Percentiles rank a stretch among this genome's conserved stretches.
phyloP scores from a whole-genome alignment of 345 rosid species.

The Acer saccharum region DNA sequence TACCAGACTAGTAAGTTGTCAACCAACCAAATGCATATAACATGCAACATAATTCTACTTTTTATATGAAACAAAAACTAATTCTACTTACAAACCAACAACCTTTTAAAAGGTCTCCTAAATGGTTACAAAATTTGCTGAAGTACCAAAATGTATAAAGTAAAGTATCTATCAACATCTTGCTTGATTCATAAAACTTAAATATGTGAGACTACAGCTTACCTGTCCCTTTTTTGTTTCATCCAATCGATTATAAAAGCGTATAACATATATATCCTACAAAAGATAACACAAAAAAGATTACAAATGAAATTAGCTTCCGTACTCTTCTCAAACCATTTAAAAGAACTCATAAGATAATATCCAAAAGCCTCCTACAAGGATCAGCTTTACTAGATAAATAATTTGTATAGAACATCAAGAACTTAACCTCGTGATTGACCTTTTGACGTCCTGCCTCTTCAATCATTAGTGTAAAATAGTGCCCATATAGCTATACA shows the following conservation, averaged over 20 bases:
- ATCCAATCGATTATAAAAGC: slow-evolving; percentile 76
- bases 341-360: neutral
- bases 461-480: slow-evolving; percentile 61
- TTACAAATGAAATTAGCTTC: slow-evolving; percentile 16
- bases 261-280: slow-evolving; percentile 80
- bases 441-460: slow-evolving; percentile 79
- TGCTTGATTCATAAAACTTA: neutral
- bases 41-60: too few relatives aligned
- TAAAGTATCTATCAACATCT: neutral
- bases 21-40: neutral
- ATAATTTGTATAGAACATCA: neutral
- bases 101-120: neutral
- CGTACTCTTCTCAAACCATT: slow-evolving; percentile 13
- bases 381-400: neutral
- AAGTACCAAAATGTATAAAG: neutral
- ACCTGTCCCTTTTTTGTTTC: slow-evolving; percentile 93
- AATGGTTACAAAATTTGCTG: neutral
- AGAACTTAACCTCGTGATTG: slow-evolving; percentile 55
- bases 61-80: neutral
- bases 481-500: neutral
- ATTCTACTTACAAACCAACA: neutral
- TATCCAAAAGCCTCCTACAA: slow-evolving; percentile 3
- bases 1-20: neutral
- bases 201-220: slow-evolving; percentile 37
- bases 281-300: slow-evolving; percentile 23